A percentile compares a stretch with the other conserved stretches of the same genome.
These are phyloP conservation scores for Tylopilus balloui DNA, from an alignment of 768 basidiomycete genomes.

Conservation along the genomic window DNA sequence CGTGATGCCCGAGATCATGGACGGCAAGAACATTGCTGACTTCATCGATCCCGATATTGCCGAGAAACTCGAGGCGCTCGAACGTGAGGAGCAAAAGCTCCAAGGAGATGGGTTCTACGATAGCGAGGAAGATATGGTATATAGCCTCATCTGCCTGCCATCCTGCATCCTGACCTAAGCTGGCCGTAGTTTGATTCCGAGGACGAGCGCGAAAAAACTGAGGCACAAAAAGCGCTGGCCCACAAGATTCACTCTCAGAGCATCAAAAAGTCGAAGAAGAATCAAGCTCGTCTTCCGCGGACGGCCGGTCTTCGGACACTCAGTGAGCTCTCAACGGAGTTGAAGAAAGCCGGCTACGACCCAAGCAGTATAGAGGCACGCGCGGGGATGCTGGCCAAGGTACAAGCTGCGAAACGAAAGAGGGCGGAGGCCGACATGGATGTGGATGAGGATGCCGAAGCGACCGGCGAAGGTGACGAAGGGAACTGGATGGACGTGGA, in stretches of 20 bases:
- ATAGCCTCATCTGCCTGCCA: conserved; percentile 15
- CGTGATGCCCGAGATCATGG: conserved; percentile 96
- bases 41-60: conserved; percentile 97
- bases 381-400: conserved; percentile 78
- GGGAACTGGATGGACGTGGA: conserved; percentile 54
- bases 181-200: conserved; percentile 48
- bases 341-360: conserved; percentile 88
- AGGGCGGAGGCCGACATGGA: conserved; percentile 48
- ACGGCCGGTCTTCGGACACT: conserved; percentile 65
- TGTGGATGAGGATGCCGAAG: conserved; percentile 49
- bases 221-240: conserved; percentile 52
- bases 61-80: conserved; percentile 94
- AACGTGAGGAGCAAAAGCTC: conserved; percentile 94
- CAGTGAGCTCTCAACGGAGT: conserved; percentile 68
- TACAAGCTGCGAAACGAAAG: conserved; percentile 61
- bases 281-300: conserved; percentile 72
- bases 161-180: background rate
- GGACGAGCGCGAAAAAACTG: conserved; percentile 75
- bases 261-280: conserved; percentile 84
- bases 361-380: conserved; percentile 84
- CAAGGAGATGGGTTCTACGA: conserved; percentile 95
- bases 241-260: conserved; percentile 70
- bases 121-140: conserved; percentile 78
- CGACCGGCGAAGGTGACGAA: conserved; percentile 36
- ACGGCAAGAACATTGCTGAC: conserved; percentile 98